Evolutionary conservation across 306 rosid genomes (phyloP).

Genomic region (Glycine latifolia): DNA sequence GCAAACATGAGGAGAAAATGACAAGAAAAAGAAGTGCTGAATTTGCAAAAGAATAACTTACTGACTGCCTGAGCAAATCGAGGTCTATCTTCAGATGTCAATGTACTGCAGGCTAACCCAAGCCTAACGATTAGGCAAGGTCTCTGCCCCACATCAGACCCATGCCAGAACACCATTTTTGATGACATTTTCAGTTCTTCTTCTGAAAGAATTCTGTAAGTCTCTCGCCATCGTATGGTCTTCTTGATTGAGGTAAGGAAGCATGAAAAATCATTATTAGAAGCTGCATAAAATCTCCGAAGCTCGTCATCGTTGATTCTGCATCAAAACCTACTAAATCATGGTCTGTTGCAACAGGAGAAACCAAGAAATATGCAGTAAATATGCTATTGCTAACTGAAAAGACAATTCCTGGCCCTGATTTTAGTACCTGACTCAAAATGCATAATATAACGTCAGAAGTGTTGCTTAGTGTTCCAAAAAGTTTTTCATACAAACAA

Average conservation of each 20-base stretch:
- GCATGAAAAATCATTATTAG: slow-evolving; percentile 67
- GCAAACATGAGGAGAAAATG: background rate
- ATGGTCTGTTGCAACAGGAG: slow-evolving; percentile 56
- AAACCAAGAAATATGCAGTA: slow-evolving; percentile 40
- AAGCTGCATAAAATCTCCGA: slow-evolving; percentile 66
- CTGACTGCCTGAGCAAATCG: slow-evolving; percentile 83
- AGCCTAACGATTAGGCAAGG: slow-evolving; percentile 84
- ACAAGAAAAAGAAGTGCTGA: slow-evolving; percentile 15
- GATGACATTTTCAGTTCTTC: slow-evolving; percentile 81
- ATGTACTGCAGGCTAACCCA: slow-evolving; percentile 67
- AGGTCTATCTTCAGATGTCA: slow-evolving; percentile 73
- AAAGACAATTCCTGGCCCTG: slow-evolving; percentile 22
- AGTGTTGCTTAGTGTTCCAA: background rate
- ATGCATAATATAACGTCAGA: background rate
- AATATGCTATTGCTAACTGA: slow-evolving; percentile 41
- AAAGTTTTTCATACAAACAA: background rate
- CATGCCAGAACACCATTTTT: slow-evolving; percentile 78
- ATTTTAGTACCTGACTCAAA: background rate
- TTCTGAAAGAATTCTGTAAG: slow-evolving; percentile 69
- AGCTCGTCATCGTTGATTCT: slow-evolving; percentile 77
- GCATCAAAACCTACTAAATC: slow-evolving; percentile 66
- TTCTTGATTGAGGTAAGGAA: slow-evolving; percentile 78
- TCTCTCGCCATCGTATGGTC: slow-evolving; percentile 79
- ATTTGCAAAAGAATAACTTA: slow-evolving; percentile 62
- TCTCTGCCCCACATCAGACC: slow-evolving; percentile 66